phyloP scores from a whole-genome alignment of 768 basidiomycete species.

The Obba rivulosa region DNA sequence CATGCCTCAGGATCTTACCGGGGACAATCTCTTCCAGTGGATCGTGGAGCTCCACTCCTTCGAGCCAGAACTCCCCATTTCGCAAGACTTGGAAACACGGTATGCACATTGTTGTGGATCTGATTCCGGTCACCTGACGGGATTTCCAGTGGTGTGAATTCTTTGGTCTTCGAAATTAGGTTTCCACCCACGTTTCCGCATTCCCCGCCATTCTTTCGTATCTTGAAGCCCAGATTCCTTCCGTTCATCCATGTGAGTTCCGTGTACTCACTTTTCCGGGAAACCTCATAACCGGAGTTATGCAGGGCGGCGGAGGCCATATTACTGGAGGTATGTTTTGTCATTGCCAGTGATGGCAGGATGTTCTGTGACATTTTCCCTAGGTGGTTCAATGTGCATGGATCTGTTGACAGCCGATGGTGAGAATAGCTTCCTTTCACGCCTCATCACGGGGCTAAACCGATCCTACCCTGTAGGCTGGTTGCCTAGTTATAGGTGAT shows the following conservation, averaged over 20 bases:
- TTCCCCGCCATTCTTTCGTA: conserved; percentile 71
- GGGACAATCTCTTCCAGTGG: conserved; percentile 69
- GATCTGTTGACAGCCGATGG: conserved; percentile 63
- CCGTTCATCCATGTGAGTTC: conserved; percentile 49
- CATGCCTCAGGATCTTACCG: conserved; percentile 58
- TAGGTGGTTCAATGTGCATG: conserved; percentile 73
- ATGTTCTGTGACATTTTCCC: conserved; percentile 5
- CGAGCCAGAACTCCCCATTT: conserved; percentile 53
- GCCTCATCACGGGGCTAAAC: no score
- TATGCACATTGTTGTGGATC: conserved; percentile 10
- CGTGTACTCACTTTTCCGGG: not conserved
- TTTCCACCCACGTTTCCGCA: conserved; percentile 64
- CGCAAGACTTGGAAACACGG: conserved; percentile 51
- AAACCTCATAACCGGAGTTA: not conserved
- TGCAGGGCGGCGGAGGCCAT: conserved; percentile 60
- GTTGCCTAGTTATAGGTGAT: conserved; percentile 62
- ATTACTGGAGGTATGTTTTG: conserved; percentile 47
- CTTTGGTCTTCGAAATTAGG: conserved; percentile 67
- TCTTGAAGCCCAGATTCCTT: conserved; percentile 67
- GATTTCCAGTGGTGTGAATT: conserved; percentile 44
- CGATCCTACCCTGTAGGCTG: conserved; percentile 37
- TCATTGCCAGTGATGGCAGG: not conserved
- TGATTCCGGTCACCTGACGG: not conserved
- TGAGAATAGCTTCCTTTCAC: conserved; percentile 24
- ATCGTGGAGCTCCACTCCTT: conserved; percentile 71